These are phyloP conservation scores for Elongisporangium anandrum DNA, from an alignment of 352 stramenopile species.

Conservation along the genomic window DNA sequence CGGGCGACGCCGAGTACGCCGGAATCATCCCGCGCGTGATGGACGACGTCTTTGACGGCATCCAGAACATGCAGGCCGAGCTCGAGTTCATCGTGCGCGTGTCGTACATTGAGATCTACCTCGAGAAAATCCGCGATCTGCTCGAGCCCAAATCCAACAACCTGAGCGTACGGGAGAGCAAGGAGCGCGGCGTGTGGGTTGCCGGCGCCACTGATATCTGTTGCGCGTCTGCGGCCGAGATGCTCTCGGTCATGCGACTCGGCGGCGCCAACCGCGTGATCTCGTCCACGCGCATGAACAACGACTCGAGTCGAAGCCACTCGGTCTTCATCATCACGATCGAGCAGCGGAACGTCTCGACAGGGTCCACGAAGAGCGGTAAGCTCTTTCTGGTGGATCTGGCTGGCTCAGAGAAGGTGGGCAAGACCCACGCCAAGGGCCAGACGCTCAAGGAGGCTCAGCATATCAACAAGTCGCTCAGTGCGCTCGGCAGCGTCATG, in stretches of 20 bases:
- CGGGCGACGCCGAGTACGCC: conserved; percentile 52
- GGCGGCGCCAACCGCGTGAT: conserved; percentile 90
- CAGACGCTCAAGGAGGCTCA: conserved; percentile 87
- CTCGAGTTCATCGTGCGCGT: conserved; percentile 93
- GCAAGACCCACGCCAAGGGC: conserved; percentile 86
- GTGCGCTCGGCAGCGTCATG: conserved; percentile 87
- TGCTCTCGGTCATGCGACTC: conserved; percentile 86
- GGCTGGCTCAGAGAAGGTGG: conserved; percentile 72
- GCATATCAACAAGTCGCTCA: conserved; percentile 91
- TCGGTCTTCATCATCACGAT: conserved; percentile 97
- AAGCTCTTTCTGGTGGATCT: conserved; percentile 93
- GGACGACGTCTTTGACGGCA: conserved; percentile 62
- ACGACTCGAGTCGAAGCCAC: conserved; percentile 89
- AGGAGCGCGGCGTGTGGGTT: conserved; percentile 60
- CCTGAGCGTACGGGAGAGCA: conserved; percentile 56
- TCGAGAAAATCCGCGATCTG: conserved; percentile 97
- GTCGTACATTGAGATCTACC: conserved; percentile 99
- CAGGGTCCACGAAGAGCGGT: conserved; percentile 60
- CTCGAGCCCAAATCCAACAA: conserved; percentile 66
- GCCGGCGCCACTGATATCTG: conserved; percentile 56
- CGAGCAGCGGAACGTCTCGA: conserved; percentile 78
- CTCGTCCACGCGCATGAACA: conserved; percentile 90
- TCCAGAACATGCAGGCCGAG: conserved; percentile 61
- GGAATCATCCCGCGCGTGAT: conserved; percentile 79
- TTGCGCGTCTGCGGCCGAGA: conserved; percentile 52